Conservation (phyloP, 2,329 filamentous ascomycete genomes). For the Xylariales sp. region DNA sequence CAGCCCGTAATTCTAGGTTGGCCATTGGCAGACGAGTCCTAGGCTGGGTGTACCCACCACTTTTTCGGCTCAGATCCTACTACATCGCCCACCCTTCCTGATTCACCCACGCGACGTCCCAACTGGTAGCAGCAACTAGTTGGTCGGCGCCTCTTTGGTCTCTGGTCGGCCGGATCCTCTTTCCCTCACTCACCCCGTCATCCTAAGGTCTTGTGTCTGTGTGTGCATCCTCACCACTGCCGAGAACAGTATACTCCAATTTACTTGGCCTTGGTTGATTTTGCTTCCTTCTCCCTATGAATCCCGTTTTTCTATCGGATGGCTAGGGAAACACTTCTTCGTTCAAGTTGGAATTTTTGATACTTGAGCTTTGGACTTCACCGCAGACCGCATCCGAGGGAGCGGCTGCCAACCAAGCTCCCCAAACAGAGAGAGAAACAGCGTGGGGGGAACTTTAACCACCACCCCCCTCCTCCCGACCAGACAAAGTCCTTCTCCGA, state of each 20-base stretch:
- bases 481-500: constrained; percentile 7
- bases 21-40: constrained; percentile 4
- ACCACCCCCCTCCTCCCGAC: background rate
- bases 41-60: constrained; percentile 3
- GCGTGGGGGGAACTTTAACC: constrained; percentile 20
- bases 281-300: too few species aligned
- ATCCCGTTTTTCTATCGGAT: too few species aligned
- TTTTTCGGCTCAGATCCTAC: constrained; percentile 5
- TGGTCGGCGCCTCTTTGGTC: background rate
- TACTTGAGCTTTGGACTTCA: too few species aligned
- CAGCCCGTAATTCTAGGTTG: constrained; percentile 3
- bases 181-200: too few species aligned
- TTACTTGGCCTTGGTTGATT: too few species aligned
- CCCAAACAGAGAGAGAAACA: too few species aligned
- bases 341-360: too few species aligned
- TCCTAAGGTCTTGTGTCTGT: too few species aligned
- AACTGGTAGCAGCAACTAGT: constrained; percentile 1
- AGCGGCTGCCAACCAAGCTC: constrained; percentile 23
- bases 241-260: too few species aligned
- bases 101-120: constrained; percentile 6
- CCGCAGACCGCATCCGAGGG: too few species aligned
- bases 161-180: background rate
- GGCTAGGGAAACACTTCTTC: too few species aligned
- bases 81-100: constrained; percentile 6
- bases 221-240: too few species aligned